These are phyloP conservation scores for Trichocomaceae sp. DNA, from an alignment of 2,329 filamentous ascomycete species.

Conservation along the genomic window DNA sequence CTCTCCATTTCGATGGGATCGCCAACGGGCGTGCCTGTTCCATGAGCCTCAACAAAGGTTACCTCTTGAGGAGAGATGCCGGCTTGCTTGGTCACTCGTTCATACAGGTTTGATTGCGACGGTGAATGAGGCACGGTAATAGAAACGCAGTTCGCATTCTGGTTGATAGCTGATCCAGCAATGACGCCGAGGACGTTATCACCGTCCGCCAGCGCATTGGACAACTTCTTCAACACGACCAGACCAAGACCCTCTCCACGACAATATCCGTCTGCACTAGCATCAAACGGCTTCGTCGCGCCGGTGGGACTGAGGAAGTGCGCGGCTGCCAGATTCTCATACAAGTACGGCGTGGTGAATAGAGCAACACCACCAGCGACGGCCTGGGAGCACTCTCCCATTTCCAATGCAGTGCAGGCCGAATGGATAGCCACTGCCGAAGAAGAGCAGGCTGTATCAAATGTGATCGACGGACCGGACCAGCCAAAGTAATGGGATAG, in stretches of 20 bases:
- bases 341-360: slow-evolving; percentile 22
- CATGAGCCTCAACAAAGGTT: slow-evolving; percentile 13
- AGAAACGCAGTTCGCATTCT: slow-evolving; percentile 71
- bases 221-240: slow-evolving; percentile 69
- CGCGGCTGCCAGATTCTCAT: slow-evolving; percentile 39
- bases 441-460: slow-evolving; percentile 73
- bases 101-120: slow-evolving; percentile 24
- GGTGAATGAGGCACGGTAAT: slow-evolving; percentile 73
- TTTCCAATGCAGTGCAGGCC: slow-evolving; percentile 65
- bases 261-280: slow-evolving; percentile 74
- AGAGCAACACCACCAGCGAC: slow-evolving; percentile 55
- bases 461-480: slow-evolving; percentile 62
- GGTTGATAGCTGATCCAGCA: slow-evolving; percentile 68
- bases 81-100: background rate
- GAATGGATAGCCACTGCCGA: slow-evolving; percentile 57
- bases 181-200: slow-evolving; percentile 68
- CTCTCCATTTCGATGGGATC: slow-evolving; percentile 24
- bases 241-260: slow-evolving; percentile 69
- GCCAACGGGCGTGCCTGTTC: slow-evolving; percentile 18
- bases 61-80: background rate
- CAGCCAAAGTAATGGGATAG: slow-evolving; percentile 74
- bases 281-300: slow-evolving; percentile 73
- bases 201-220: slow-evolving; percentile 68
- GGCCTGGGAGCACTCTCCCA: slow-evolving; percentile 72
- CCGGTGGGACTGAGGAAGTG: slow-evolving; percentile 68